Conservation (phyloP, 129 eudicot genomes). For the Flaveria sonorensis region DNA sequence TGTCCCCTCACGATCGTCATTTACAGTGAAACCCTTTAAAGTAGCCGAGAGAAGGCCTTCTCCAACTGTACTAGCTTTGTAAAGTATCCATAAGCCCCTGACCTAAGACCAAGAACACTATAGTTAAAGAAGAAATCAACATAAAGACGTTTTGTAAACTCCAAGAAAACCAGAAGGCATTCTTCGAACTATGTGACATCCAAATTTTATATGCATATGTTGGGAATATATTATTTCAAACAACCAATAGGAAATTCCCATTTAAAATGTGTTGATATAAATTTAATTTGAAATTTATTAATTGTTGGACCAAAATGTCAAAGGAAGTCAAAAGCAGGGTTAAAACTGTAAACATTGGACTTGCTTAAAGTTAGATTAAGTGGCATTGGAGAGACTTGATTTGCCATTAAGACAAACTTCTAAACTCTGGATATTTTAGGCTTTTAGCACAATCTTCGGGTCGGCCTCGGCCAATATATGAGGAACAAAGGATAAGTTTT, state of each 20-base stretch:
- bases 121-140: neutral
- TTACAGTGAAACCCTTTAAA: constrained; percentile 72
- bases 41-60: constrained; percentile 86
- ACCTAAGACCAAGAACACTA: constrained; percentile 52
- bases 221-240: neutral
- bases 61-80: constrained; percentile 73
- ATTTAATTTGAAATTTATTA: too few species aligned
- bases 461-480: too few species aligned
- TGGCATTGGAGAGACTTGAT: neutral
- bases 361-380: neutral
- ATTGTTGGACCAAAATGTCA: neutral
- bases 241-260: neutral
- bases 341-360: too few species aligned
- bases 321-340: neutral
- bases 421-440: neutral
- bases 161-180: neutral
- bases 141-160: constrained; percentile 6
- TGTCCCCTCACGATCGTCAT: constrained; percentile 95
- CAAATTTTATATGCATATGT: neutral
- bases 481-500: neutral
- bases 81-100: constrained; percentile 84
- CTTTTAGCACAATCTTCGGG: neutral
- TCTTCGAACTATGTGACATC: neutral
- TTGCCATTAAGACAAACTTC: neutral
- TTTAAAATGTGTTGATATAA: neutral